phyloP scores from a whole-genome alignment of 495 filamentous ascomycete species.

The Talaromyces adpressus region DNA sequence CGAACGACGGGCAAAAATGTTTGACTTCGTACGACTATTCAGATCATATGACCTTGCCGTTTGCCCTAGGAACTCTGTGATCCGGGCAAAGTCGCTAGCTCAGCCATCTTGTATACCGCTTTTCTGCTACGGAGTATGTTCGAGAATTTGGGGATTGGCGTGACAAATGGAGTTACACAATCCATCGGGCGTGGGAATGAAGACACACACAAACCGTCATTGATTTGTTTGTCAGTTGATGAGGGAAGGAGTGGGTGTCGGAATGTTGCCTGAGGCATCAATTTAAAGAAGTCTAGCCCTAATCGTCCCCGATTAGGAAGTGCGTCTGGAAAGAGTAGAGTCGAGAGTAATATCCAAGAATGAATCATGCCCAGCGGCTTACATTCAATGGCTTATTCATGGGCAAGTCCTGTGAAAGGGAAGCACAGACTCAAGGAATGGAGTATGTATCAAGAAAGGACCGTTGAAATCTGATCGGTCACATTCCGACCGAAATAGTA shows the following conservation, averaged over 20 bases:
- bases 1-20: neutral
- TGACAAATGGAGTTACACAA: neutral
- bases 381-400: neutral
- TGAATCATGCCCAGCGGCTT: neutral
- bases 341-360: neutral
- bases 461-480: neutral
- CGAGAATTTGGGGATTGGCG: neutral
- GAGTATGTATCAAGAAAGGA: neutral
- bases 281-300: neutral
- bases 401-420: neutral
- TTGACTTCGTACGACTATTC: neutral
- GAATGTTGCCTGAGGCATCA: conserved; percentile 1
- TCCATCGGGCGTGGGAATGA: neutral
- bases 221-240: neutral
- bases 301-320: neutral
- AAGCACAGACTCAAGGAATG: neutral
- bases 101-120: neutral
- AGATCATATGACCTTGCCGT: neutral
- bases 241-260: neutral
- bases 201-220: neutral
- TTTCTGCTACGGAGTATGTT: neutral
- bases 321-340: neutral
- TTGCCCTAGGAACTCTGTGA: neutral
- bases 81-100: neutral
- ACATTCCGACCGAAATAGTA: neutral